Base-by-base conservation (phyloP, 2,329 filamentous ascomycete genomes). In the Talaromyces sp. region DNA sequence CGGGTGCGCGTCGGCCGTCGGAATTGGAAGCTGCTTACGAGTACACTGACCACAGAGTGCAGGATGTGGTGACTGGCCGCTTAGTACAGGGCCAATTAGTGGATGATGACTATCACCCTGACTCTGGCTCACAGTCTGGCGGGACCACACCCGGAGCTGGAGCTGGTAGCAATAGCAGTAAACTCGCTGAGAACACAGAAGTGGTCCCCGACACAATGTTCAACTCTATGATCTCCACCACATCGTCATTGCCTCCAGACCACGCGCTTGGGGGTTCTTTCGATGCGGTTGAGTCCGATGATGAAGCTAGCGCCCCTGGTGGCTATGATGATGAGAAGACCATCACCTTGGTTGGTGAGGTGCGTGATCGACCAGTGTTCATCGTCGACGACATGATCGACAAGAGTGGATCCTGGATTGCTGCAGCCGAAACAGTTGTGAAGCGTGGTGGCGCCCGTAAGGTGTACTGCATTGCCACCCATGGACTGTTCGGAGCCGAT, bases 311-410 rank as follows among this genome's bases (percentile, higher is more conserved):
- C 36, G 54, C 61, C 17, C 61, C 49, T 64, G 86, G 92, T 64
- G 86, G 93, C 62, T 85, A 88, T 10, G 86, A 88, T 55, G 80
- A 93, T 19, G 94, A 99, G 76, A 91, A 92, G 68, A 96, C 93
- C 79, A 95, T 99, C 65, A 99, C 94, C 0, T 81, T 99, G n/a
- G 94, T 99, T 13, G 94, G 94, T 55, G 90, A 97, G 65, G 94
- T 99, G 55, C 88, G 86, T 68, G 86, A 90, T 69, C 86, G 90
- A 53, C 87, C 90, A 0, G 94, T 97, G 49, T 88, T 99, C 70
- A 91, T 99, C 56, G 89, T 99, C 45, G 94, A 99, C 71, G 94
- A 99, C 71, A 97, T 99, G 89, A 97, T 99, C 67, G 94, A 99
- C 77, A 97, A 96, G 77, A 87, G 91, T 9, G 90, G 89, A 13